Base-by-base conservation (phyloP, 2,329 filamentous ascomycete species). In the Monilinia polystroma region DNA sequence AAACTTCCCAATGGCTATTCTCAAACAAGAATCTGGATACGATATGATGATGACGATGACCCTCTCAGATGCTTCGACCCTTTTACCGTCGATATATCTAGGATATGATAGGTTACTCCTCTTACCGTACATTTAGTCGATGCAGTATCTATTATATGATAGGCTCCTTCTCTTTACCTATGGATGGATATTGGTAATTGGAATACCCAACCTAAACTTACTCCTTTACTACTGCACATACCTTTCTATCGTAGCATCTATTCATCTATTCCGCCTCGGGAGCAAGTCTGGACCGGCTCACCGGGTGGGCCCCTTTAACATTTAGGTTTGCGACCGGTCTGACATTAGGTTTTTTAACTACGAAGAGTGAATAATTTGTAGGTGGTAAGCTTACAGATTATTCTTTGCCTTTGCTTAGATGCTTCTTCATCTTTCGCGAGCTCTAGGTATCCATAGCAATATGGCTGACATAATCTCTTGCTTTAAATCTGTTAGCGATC, bases 271-370 rank as follows among this genome's bases (percentile, higher is more conserved):
- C 18, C 55, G 55, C 20, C 41, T 35, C 26, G 23, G 18, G 12
- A 45, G 26, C 26, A 47, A 58, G 55, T 58, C 56, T 58, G 56
- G 41, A 16, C 41, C 56, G 16, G 26, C 18, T 58, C 56, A 59
- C 56, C 26, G 26, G 56, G 18, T 47, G 56, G 26, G 23, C 57
- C 43, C 57, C n/a, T 49, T 29, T 53, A 18, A 18, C 16, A 53
- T 53, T 53, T 32, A 32, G 16, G 10, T 16, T 52, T 52, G 12
- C 14, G 32, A 8, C 32, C 32, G 32, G 4, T 35, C 49, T 51
- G n/a, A 51, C 20, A 29, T 29, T 16, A 12, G 20, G 47, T 26
- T 52, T 29, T 16, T 7, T 52, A 26, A 14, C 49, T 23, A 5
- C n/a, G 32, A 7, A 35, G 32, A 35, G 32, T 35, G 6, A 35